phyloP scores from a whole-genome alignment of 768 basidiomycete species.

The Collybiopsis luxurians region DNA sequence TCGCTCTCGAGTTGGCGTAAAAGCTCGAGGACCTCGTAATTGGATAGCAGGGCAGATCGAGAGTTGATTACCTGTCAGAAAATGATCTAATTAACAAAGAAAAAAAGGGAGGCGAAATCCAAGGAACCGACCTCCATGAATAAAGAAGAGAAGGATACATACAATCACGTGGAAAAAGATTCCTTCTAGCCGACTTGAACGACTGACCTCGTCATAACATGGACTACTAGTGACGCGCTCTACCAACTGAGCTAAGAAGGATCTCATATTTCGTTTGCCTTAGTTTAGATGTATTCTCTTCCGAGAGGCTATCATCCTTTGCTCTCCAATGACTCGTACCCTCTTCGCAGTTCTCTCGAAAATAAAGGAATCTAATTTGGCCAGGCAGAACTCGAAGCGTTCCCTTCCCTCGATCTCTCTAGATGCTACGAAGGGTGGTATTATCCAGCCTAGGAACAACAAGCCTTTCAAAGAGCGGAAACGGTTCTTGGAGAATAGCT shows the following conservation, averaged over 20 bases:
- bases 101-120: not conserved
- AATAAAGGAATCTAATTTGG: too few relatives aligned
- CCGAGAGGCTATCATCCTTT: too few relatives aligned
- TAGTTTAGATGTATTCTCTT: too few relatives aligned
- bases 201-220: conserved; percentile 3
- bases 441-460: conserved; percentile 12
- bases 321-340: conserved; percentile 18
- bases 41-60: conserved; percentile 80
- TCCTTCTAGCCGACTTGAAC: conserved; percentile 8
- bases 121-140: conserved; percentile 7
- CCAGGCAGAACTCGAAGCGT: conserved; percentile 7
- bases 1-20: conserved; percentile 76
- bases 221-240: conserved; percentile 51
- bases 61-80: conserved; percentile 57
- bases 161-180: not conserved
- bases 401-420: conserved; percentile 13
- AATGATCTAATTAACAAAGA: not conserved
- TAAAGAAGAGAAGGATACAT: not conserved
- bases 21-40: conserved; percentile 80
- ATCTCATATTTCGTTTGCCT: too few relatives aligned
- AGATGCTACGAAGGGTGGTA: conserved; percentile 16
- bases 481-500: conserved; percentile 7
- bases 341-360: conserved; percentile 7
- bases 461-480: conserved; percentile 10
- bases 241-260: conserved; percentile 58